A percentile compares a stretch with the other conserved stretches of the same genome.
These are phyloP conservation scores for Phaffia australis DNA, from an alignment of 768 basidiomycete genomes.

Conservation along the genomic window DNA sequence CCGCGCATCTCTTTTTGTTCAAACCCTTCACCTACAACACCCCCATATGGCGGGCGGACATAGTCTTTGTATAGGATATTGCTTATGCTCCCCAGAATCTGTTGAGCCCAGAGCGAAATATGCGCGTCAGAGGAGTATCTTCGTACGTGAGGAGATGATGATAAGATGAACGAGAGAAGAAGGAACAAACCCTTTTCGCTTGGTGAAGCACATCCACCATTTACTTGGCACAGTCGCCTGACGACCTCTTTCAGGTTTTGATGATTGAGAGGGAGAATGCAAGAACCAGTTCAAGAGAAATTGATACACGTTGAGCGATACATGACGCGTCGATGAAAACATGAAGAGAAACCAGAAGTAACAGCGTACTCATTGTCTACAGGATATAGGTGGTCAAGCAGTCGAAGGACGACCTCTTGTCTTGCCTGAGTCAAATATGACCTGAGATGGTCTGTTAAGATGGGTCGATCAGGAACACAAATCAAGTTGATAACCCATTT, in stretches of 20 bases:
- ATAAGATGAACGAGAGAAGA: no score
- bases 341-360: background rate
- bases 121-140: no score
- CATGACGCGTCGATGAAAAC: background rate
- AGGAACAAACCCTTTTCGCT: slow-evolving; percentile 47
- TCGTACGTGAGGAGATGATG: no score
- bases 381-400: slow-evolving; percentile 76
- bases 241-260: slow-evolving; percentile 45
- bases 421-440: slow-evolving; percentile 85
- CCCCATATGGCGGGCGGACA: background rate
- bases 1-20: background rate
- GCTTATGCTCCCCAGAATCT: background rate
- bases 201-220: slow-evolving; percentile 99
- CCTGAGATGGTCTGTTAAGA: slow-evolving; percentile 44
- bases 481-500: background rate
- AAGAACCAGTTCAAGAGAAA: slow-evolving; percentile 25
- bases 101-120: background rate
- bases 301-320: background rate
- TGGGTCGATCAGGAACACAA: background rate
- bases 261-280: no score
- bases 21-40: background rate
- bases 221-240: slow-evolving; percentile 58
- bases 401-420: slow-evolving; percentile 75
- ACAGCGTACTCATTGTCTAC: slow-evolving; percentile 36
- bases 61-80: no score